Evolutionary conservation across 257 asterid genomes (phyloP), one percentile per base, ranked within the genome.

Genomic region (Cruciata laevipes): DNA sequence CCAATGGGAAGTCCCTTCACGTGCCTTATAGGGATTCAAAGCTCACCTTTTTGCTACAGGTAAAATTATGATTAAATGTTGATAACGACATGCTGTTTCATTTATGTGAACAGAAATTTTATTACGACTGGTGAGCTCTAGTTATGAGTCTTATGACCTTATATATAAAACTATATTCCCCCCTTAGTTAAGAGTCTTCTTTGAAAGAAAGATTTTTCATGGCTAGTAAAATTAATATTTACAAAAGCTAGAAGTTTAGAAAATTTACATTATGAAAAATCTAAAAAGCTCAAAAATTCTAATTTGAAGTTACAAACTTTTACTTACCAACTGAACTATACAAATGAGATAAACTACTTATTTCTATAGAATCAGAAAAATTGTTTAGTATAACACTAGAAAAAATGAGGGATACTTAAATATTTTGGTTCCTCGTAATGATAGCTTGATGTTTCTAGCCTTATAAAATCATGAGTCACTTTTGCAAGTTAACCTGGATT

Each of bases 31-130:
- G 99, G 73, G 97, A 94, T 80, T 94, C 99, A 57, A 94, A 90
- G 84, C 95, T 90, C 73, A 94, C 99, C n/a, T 90, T 93, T 85
- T 84, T 90, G 84, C 95, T 94, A 74, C 97, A 94, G 99, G 99
- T 94, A 73, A 75, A 72, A 51, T 33, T 71, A 70, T n/a, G 74
- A 20, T 3, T 32, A 33, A 7, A 40, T 20, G 24, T 17, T 20
- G 52, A 31, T 38, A 30, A 4, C 20, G 25, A 20, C 20, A 3
- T 65, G 40, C 35, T 38, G 75, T 64, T 42, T 7, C 30, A 44
- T 16, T 44, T 10, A 5, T 30, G 65, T 10, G 38, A 14, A 12
- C 47, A 11, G 38, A 13, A 9, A 57, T 14, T 31, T n/a, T 59
- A 21, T 47, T 66, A 32, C 44, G 33, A 44, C 31, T 53, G 3